Evolutionary conservation across 768 basidiomycete species (phyloP).

Genomic region (Steccherinum ochraceum): DNA sequence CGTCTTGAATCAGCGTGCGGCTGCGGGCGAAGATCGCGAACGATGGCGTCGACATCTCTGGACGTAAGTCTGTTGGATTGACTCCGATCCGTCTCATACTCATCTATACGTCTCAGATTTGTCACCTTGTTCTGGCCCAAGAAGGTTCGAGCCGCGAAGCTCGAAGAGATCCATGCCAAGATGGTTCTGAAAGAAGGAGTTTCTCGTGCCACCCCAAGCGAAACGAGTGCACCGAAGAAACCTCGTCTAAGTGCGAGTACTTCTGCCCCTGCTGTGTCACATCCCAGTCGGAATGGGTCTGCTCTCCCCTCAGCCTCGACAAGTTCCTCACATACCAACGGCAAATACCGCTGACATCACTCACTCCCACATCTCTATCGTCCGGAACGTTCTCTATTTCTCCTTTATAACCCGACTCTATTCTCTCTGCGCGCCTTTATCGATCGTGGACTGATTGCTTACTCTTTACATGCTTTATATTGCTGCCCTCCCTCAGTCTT

Average conservation of each 20-base stretch:
- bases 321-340: conserved; percentile 18
- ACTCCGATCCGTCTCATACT: conserved; percentile 1
- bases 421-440: background rate
- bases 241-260: conserved; percentile 15
- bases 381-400: background rate
- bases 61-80: conserved; percentile 93
- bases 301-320: conserved; percentile 15
- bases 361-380: background rate
- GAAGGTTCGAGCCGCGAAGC: conserved; percentile 88
- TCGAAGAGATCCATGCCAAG: conserved; percentile 94
- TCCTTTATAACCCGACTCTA: background rate
- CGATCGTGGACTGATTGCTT: background rate
- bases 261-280: conserved; percentile 8
- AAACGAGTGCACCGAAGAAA: conserved; percentile 21
- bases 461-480: background rate
- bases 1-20: conserved; percentile 70
- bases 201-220: conserved; percentile 20
- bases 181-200: conserved; percentile 83
- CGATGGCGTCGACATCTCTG: conserved; percentile 93
- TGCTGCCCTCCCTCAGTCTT: background rate
- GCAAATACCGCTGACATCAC: conserved; percentile 19
- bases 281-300: conserved; percentile 7
- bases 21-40: conserved; percentile 75
- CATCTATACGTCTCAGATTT: conserved; percentile 63
- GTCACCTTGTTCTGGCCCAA: conserved; percentile 97